phyloP scores from a whole-genome alignment of 148 eudicot genomes.

The Oxyria digyna region DNA sequence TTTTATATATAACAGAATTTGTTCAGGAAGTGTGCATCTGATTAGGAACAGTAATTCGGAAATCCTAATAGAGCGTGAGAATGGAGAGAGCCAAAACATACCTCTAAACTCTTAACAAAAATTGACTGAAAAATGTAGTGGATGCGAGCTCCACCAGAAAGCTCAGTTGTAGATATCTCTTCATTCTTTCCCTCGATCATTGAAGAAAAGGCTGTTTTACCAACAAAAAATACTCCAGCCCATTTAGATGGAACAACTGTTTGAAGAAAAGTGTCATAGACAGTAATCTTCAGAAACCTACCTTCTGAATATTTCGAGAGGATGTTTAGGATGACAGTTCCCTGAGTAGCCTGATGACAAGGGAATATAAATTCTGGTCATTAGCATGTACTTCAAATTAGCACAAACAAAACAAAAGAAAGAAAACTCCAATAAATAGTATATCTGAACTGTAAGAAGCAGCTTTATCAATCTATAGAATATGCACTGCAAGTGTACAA shows the following conservation, averaged over 20 bases:
- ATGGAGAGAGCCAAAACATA: constrained; percentile 9
- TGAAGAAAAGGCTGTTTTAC: constrained; percentile 23
- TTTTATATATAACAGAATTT: neutral
- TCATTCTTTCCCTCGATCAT: constrained; percentile 37
- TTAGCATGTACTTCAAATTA: neutral
- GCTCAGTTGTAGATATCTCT: constrained; percentile 30
- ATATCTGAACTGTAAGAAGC: too few relatives aligned
- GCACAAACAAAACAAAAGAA: neutral
- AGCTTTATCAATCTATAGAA: too few relatives aligned
- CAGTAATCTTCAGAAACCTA: constrained; percentile 10
- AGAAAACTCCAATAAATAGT: too few relatives aligned
- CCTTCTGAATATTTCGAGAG: constrained; percentile 26
- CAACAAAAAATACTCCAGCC: neutral
- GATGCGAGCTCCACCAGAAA: constrained; percentile 38
- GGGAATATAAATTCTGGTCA: neutral
- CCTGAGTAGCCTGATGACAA: constrained; percentile 17
- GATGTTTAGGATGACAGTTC: constrained; percentile 17
- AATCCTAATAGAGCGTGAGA: neutral
- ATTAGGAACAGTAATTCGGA: neutral
- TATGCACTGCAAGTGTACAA: too few relatives aligned
- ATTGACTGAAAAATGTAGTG: constrained; percentile 40
- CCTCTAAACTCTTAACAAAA: constrained; percentile 35
- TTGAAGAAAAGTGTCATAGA: too few relatives aligned
- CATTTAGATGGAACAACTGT: neutral
- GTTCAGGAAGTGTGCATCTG: neutral